Evolutionary conservation across 1,284 basidiomycete species (phyloP), one percentile per base, ranked within the genome.

Genomic region (Sanghuangporus baumii): DNA sequence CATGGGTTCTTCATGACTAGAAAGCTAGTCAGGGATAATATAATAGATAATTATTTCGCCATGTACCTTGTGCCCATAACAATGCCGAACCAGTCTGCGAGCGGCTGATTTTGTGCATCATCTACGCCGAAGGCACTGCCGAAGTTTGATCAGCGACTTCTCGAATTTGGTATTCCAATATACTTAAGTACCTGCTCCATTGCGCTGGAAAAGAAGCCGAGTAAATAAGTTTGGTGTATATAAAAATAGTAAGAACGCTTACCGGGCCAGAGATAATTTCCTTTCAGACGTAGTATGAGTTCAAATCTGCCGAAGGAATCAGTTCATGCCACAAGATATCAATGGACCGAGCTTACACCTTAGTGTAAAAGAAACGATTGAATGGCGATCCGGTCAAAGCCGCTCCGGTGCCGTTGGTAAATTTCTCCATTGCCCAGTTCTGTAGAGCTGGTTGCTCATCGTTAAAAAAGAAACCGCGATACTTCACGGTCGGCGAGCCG

Each of bases 261-360:
- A 78, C 78, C 81, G n/a, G 85, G 85, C 87, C 87, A 89, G 20
- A 89, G 72, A 69, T 86, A 86, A 72, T 91, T 91, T 11, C 79
- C 86, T 68, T 86, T 88, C 65, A 91, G 70, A 12, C 88, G 78
- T 50, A 91, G 74, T 43, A 91, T 75, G 50, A 90, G 73, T 71
- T 91, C 88, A 62, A 85, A 87, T 51, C 84, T 85, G 54, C 55
- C 7, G 26, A 51, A 55, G 8, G 57, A 6, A 18, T 48, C 14
- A n/a, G 18, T 6, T 31, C 26, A 36, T 54, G 52, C 12, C 8
- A 36, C 31, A 14, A 37, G 14, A 16, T 6, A 2, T 36, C 31
- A 14, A 37, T 18, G 26, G 31, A 11, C 31, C 36, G 34, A 16
- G 37, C 52, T 23, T n/a, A 54, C 52, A 86, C 60, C 57, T 82